A percentile compares a stretch with the other conserved stretches of the same genome.
phyloP scores from a whole-genome alignment of 768 basidiomycete species.

The Trametes maxima region DNA sequence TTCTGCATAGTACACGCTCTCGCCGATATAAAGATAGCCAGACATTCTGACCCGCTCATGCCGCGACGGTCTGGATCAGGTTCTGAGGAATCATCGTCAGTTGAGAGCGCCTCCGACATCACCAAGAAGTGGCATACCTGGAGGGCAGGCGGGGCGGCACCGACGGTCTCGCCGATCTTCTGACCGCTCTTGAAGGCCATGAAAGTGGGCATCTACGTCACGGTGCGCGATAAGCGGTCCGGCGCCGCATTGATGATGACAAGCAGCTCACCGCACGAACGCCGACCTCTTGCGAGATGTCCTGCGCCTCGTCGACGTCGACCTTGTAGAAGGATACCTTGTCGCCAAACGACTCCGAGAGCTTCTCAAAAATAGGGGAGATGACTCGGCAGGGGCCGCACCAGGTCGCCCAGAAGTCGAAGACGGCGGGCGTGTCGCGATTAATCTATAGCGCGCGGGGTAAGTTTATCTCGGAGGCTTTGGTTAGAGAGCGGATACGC shows the following conservation, averaged over 20 bases:
- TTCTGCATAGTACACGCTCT: slow-evolving; percentile 13
- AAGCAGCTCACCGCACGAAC: slow-evolving; percentile 57
- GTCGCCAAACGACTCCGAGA: slow-evolving; percentile 41
- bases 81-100: not conserved
- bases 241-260: not conserved
- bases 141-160: slow-evolving; percentile 47
- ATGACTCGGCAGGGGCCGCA: slow-evolving; percentile 72
- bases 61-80: slow-evolving; percentile 1
- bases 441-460: slow-evolving; percentile 40
- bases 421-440: slow-evolving; percentile 47
- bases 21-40: slow-evolving; percentile 2
- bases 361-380: slow-evolving; percentile 63
- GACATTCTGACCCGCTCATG: not conserved
- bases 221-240: not conserved
- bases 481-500: slow-evolving; percentile 26
- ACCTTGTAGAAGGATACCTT: slow-evolving; percentile 68
- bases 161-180: slow-evolving; percentile 44
- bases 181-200: slow-evolving; percentile 39
- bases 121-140: slow-evolving; percentile 36
- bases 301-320: slow-evolving; percentile 62
- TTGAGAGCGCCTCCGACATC: not conserved
- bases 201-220: slow-evolving; percentile 47
- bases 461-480: not conserved
- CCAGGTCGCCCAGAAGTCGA: slow-evolving; percentile 83
- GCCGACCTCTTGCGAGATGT: slow-evolving; percentile 59